Percentiles rank a stretch among this genome's conserved stretches.
These are phyloP conservation scores for Crithidia sp. DNA, from an alignment of 208 protist species.

Conservation along the genomic window DNA sequence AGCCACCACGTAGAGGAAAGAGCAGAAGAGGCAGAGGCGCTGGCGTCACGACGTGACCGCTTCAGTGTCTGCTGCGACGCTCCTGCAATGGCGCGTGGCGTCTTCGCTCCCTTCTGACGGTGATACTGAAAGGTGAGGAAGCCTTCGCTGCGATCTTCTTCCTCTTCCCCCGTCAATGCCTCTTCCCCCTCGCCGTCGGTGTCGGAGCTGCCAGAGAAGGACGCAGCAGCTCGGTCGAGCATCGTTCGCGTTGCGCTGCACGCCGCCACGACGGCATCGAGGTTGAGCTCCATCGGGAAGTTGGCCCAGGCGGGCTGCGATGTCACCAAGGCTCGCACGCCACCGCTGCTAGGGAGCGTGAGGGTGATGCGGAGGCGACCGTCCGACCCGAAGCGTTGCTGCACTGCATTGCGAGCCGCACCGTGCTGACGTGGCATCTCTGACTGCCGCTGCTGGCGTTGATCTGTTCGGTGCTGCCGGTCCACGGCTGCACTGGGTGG, in stretches of 20 bases:
- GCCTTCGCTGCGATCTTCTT: background rate
- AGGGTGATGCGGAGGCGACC: slow-evolving; percentile 21
- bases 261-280: slow-evolving; percentile 4
- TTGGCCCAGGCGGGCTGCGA: slow-evolving; percentile 22
- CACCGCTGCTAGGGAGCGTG: slow-evolving; percentile 15
- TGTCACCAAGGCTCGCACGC: slow-evolving; percentile 2
- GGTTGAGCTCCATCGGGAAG: slow-evolving; percentile 22
- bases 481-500: background rate
- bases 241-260: background rate
- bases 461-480: background rate
- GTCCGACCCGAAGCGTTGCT: slow-evolving; percentile 12
- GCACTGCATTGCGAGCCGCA: background rate
- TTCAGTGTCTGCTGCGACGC: background rate
- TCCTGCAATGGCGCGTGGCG: background rate
- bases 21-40: no score
- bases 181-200: background rate
- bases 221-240: no score
- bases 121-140: slow-evolving; percentile 37
- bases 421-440: background rate
- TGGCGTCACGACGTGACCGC: background rate
- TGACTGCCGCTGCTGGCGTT: background rate
- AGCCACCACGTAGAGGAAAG: slow-evolving; percentile 14
- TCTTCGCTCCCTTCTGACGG: background rate
- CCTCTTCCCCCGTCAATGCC: background rate
- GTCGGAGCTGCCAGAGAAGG: background rate